Evolutionary conservation across 1,284 basidiomycete species (phyloP), one percentile per base, ranked within the genome.

Genomic region (Lentinus polychrous): DNA sequence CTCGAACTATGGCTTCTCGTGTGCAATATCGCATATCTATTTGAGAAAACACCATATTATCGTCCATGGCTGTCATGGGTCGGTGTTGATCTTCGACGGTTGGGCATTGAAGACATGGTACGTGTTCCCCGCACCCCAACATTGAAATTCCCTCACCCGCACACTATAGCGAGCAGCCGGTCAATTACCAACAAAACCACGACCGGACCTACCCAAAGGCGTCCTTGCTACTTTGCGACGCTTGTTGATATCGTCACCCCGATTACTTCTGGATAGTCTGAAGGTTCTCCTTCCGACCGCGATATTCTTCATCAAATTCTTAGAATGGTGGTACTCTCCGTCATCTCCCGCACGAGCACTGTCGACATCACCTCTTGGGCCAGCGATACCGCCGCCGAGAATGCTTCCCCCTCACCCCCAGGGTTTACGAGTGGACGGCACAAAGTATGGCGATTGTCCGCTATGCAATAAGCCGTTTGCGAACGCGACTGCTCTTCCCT

Each of bases 261-360:
- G 73, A 40, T 64, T 83, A 38, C 57, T 88, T 7, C 72, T 91
- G 34, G 84, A 90, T 60, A 91, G 86, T 1, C 72, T 94, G 41
- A 83, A 86, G 55, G 73, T 95, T 40, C 76, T 94, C 12, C 78
- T 96, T 8, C 93, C 96, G 1, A 89, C 90, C 2, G 85, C 92
- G 32, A 94, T 99, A 52, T 96, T 99, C 66, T 87, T 93, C 64
- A 79, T 99, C 73, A 97, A 96, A 67, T 95, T 99, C 66, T 74
- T 97, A 27, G 94, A 99, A 68, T 99, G 96, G 94, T 99, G 96
- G 94, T 99, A 98, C 66, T 95, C 93, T 14, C 91, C 94, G 8
- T 80, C 82, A 24, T 97, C 94, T 2, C 94, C 94, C n/a, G 78
- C 86, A 54, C 75, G 81, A 49, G 74, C 80, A 39, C 61, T 86